These are phyloP conservation scores for Yamadazyma songkhlaensis DNA, from an alignment of 1,139 yeast genomes.

Conservation along the genomic window DNA sequence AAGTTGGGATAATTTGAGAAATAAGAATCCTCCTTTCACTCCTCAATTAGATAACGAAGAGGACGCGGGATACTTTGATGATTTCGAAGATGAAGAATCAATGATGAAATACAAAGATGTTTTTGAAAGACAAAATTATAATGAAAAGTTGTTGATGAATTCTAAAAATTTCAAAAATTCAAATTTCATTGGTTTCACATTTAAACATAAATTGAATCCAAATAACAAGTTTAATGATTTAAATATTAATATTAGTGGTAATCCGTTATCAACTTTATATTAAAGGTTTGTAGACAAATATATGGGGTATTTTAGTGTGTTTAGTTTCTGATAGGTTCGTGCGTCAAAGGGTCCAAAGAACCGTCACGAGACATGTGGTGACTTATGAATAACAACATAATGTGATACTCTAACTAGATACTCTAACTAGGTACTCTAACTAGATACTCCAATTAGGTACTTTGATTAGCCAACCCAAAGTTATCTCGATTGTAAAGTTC, in stretches of 20 bases:
- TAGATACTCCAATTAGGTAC: too few species aligned
- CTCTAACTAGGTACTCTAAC: too few species aligned
- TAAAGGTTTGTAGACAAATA: conserved; percentile 12
- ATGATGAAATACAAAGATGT: conserved; percentile 98
- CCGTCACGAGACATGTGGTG: too few species aligned
- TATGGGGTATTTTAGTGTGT: conserved; percentile 1
- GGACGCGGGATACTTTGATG: conserved; percentile 98
- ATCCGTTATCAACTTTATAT: conserved; percentile 48
- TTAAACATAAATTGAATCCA: conserved; percentile 79
- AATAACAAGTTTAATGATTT: conserved; percentile 49
- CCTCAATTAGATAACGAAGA: conserved; percentile 96
- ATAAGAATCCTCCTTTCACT: conserved; percentile 84
- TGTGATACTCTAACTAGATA: too few species aligned
- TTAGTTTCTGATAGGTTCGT: too few species aligned
- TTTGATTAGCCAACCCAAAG: too few species aligned
- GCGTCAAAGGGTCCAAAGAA: too few species aligned
- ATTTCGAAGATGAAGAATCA: conserved; percentile 92
- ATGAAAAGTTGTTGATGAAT: conserved; percentile 77
- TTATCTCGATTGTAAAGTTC: too few species aligned
- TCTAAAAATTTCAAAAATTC: conserved; percentile 25
- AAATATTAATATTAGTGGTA: conserved; percentile 33
- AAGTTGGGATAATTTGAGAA: conserved; percentile 70
- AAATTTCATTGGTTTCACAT: conserved; percentile 94
- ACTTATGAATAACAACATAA: too few species aligned
- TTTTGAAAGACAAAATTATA: conserved; percentile 80